Evolutionary conservation across 768 basidiomycete species (phyloP).

Genomic region (Russula brevipes): DNA sequence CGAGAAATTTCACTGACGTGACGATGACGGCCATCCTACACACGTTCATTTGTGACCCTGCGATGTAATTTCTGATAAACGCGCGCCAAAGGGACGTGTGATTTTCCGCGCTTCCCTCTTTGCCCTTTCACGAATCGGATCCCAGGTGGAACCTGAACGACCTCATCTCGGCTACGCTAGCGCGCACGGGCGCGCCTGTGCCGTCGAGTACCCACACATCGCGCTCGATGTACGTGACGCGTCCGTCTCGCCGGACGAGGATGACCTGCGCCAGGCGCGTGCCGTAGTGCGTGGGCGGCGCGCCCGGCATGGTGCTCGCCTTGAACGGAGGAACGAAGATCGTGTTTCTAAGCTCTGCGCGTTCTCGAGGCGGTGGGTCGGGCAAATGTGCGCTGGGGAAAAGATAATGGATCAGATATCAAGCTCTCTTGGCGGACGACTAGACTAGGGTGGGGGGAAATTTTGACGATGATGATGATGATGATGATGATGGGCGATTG

Average conservation of each 20-base stretch:
- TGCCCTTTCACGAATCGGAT: not conserved
- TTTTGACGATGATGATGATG: not conserved
- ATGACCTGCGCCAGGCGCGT: conserved; percentile 73
- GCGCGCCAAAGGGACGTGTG: conserved; percentile 4
- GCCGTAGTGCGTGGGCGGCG: conserved; percentile 42
- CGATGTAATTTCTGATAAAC: conserved; percentile 10
- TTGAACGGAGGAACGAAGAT: conserved; percentile 55
- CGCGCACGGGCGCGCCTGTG: conserved; percentile 38
- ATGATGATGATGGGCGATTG: conserved; percentile 1
- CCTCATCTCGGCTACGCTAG: conserved; percentile 44
- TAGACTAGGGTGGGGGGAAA: not conserved
- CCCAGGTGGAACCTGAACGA: conserved; percentile 45
- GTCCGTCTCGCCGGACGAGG: conserved; percentile 54
- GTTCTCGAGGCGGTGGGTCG: conserved; percentile 38
- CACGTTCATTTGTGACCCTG: conserved; percentile 6
- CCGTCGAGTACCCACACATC: conserved; percentile 54
- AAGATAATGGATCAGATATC: not conserved
- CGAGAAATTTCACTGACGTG: conserved; percentile 8
- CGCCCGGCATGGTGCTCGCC: conserved; percentile 20
- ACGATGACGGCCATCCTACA: not conserved
- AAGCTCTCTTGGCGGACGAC: too few species aligned
- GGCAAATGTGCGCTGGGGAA: conserved; percentile 2
- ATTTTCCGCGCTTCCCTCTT: conserved; percentile 4
- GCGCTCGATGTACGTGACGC: conserved; percentile 63
- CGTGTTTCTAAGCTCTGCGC: conserved; percentile 55